Conservation (phyloP, 1,139 yeast genomes). For the Candida neerlandica region DNA sequence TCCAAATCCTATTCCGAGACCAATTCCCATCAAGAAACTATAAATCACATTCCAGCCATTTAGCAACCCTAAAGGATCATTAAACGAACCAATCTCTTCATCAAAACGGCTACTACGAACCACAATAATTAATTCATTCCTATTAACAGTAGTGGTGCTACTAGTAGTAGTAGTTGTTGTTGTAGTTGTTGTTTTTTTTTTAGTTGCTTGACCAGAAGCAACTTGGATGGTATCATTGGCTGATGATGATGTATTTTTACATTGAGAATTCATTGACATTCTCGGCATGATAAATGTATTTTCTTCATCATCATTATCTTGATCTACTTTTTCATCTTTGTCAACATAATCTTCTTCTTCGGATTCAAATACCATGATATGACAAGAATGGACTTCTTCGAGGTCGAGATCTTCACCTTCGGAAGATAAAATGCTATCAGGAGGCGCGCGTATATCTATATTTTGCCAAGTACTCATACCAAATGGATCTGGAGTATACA, state of each 20-base stretch:
- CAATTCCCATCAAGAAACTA: constrained; percentile 2
- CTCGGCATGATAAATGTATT: constrained; percentile 4
- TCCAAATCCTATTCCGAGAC: constrained; percentile 2
- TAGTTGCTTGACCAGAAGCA: background rate
- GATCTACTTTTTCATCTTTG: background rate
- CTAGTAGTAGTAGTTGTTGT: background rate
- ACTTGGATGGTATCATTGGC: no score
- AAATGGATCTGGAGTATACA: background rate
- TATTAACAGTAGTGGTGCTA: background rate
- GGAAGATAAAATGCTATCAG: constrained; percentile 3
- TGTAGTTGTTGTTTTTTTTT: background rate
- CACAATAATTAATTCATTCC: background rate
- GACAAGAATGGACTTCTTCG: background rate
- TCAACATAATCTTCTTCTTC: background rate
- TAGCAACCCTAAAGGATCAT: constrained; percentile 2
- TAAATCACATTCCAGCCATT: constrained; percentile 4
- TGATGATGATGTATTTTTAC: background rate
- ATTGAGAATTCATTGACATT: constrained; percentile 3
- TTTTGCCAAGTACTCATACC: constrained; percentile 3
- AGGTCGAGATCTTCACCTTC: constrained; percentile 3
- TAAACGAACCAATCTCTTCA: background rate
- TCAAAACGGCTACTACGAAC: background rate
- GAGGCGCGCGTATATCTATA: constrained; percentile 2
- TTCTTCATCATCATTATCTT: background rate
- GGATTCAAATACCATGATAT: constrained; percentile 2